Evolutionary conservation across 1,139 yeast genomes (phyloP), one percentile per base, ranked within the genome.

Genomic region (Arxiozyma slooffiae): DNA sequence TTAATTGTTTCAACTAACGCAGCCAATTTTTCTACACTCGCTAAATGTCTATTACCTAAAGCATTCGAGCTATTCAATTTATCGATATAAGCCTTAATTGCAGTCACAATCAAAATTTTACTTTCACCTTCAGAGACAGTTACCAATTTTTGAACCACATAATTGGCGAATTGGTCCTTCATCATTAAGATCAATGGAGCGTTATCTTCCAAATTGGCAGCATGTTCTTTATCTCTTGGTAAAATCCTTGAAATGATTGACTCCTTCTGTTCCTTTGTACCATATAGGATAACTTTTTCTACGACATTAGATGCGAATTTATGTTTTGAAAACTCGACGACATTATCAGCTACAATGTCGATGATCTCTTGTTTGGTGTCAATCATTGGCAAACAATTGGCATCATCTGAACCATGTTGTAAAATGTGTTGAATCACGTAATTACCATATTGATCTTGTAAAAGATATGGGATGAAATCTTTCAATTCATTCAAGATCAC

Each of bases 291-390:
- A 61, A 96, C 87, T 66, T 88, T 90, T 68, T 94, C 98, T 60
- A 92, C 95, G 30, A 94, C 98, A 68, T 94, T 94, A 1, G 97
- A 88, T 1, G 98, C 98, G 74, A 89, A 94, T 68, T 94, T 94
- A 71, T 94, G 98, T 60, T 88, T 85, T 17, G 96, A 87, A 55
- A 89, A 84, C 49, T 78, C 80, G 38, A 92, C 86, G 48, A 92
- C 82, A 37, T 86, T 81, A 30, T 74, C 72, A 26, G 71, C 62
- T 16, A 81, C 80, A 34, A 75, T 71, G 23, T 68, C 71, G 49
- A 81, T 71, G 44, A 84, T 77, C 48, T 63, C 64, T 48, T 71
- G 73, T 44, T 80, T 75, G 54, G 82, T 82, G 30, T 70, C 71
- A 39, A 63, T 57, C 56, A 60, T 54, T 18, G 45, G 46, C 30